Percentiles rank a stretch among this genome's conserved stretches.
These are phyloP conservation scores for Podila horticola DNA, from an alignment of 192 early-diverging fungal species.

Conservation along the genomic window DNA sequence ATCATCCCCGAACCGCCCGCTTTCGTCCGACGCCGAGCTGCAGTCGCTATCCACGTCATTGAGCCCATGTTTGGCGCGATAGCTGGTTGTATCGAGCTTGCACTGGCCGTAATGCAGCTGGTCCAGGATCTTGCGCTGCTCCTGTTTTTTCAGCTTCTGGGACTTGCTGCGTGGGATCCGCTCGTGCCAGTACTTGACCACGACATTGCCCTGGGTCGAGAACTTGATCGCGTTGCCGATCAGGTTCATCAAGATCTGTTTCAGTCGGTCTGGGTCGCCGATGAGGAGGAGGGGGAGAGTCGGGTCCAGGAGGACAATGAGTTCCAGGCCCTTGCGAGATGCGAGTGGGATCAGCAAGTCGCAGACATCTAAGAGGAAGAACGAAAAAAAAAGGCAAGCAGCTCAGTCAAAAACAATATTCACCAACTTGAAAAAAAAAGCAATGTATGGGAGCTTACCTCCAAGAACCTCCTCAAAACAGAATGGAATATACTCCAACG, in stretches of 20 bases:
- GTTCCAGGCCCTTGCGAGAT: slow-evolving; percentile 67
- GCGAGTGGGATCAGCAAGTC: slow-evolving; percentile 72
- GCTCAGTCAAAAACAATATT: background rate
- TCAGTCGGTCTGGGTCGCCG: slow-evolving; percentile 72
- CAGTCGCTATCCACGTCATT: background rate
- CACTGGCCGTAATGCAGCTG: background rate
- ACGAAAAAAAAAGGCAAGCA: too few relatives aligned
- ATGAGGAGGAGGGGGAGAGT: slow-evolving; percentile 67
- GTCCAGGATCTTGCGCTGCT: background rate
- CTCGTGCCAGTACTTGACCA: slow-evolving; percentile 47
- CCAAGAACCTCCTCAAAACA: slow-evolving; percentile 57
- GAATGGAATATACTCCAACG: slow-evolving; percentile 52
- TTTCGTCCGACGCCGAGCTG: background rate
- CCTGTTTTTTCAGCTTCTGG: background rate
- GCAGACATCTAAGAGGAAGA: slow-evolving; percentile 40
- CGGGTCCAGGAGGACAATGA: slow-evolving; percentile 65
- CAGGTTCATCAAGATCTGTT: slow-evolving; percentile 80
- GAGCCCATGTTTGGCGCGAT: slow-evolving; percentile 1
- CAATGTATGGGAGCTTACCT: slow-evolving; percentile 13
- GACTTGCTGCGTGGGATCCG: background rate
- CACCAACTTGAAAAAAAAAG: background rate
- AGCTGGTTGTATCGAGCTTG: slow-evolving; percentile 1
- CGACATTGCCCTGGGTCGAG: slow-evolving; percentile 28
- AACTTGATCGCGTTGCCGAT: slow-evolving; percentile 80
- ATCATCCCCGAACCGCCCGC: slow-evolving; percentile 12